phyloP scores from a whole-genome alignment of 257 asterid genomes.

The Solanum clarkiae region DNA sequence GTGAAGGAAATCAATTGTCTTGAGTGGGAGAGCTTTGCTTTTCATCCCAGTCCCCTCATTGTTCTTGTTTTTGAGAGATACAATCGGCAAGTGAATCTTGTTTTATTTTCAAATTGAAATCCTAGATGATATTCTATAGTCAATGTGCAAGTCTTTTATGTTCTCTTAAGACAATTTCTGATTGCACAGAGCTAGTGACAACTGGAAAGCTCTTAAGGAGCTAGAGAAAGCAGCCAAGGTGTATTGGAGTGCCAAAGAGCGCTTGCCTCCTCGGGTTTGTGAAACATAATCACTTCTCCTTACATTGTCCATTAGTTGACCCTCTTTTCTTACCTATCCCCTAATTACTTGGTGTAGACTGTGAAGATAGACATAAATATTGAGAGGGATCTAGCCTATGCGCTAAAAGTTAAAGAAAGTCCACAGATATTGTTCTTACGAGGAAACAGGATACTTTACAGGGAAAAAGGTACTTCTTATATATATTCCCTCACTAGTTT shows the following conservation, averaged over 20 bases:
- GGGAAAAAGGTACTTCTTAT: constrained; percentile 57
- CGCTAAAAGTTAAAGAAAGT: constrained; percentile 82
- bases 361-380: constrained; percentile 83
- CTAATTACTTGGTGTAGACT: constrained; percentile 33
- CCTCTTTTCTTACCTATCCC: background rate
- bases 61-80: constrained; percentile 85
- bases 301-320: background rate
- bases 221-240: constrained; percentile 84
- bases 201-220: constrained; percentile 91
- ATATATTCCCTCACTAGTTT: background rate
- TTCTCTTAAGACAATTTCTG: background rate
- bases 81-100: constrained; percentile 39
- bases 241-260: constrained; percentile 80
- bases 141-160: background rate
- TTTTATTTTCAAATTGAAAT: background rate
- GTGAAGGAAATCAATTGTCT: constrained; percentile 88
- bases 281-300: background rate
- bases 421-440: constrained; percentile 80
- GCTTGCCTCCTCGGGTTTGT: constrained; percentile 95
- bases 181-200: constrained; percentile 64
- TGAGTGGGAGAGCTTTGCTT: constrained; percentile 98
- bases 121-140: background rate
- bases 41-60: constrained; percentile 88
- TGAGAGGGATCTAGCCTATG: constrained; percentile 87
- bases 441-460: constrained; percentile 62